Percentiles rank a stretch among this genome's conserved stretches.
Evolutionary conservation across 2,329 filamentous ascomycete species (phyloP).

Genomic region (Calonectria hawksworthii): DNA sequence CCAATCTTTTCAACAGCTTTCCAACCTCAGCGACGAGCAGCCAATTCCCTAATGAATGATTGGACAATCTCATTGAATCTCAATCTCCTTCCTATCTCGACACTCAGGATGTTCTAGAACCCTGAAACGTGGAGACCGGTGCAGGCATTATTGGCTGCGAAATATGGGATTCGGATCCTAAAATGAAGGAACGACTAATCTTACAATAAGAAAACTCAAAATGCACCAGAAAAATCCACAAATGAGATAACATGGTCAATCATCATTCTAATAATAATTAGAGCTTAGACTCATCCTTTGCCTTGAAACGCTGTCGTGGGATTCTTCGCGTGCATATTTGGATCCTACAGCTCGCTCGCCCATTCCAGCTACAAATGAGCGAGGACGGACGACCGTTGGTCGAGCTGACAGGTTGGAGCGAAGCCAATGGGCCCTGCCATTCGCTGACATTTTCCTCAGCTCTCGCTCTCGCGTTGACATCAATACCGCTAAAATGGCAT

Average conservation of each 20-base stretch:
- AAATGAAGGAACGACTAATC: slow-evolving; percentile 4
- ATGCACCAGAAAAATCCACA: background rate
- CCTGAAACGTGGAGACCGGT: slow-evolving; percentile 14
- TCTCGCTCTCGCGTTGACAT: slow-evolving; percentile 29
- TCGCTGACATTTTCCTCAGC: background rate
- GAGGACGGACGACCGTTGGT: background rate
- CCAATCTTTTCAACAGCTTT: slow-evolving; percentile 2
- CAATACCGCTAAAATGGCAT: slow-evolving; percentile 45
- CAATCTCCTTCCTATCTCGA: slow-evolving; percentile 7
- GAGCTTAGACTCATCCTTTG: background rate
- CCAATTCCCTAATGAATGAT: background rate
- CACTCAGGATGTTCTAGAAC: background rate
- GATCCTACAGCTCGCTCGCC: background rate
- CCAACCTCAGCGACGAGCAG: background rate
- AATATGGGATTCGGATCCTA: slow-evolving; percentile 22
- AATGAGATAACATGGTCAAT: background rate
- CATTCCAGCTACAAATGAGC: background rate
- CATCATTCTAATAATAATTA: background rate
- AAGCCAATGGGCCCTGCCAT: background rate
- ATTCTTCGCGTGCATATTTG: background rate
- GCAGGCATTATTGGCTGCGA: slow-evolving; percentile 18
- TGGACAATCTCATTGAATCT: background rate
- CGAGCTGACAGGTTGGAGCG: background rate
- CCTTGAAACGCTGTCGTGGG: background rate
- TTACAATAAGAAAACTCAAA: slow-evolving; percentile 2